Evolutionary conservation across 2,329 filamentous ascomycete species (phyloP).

Genomic region (Didymella segeticola): DNA sequence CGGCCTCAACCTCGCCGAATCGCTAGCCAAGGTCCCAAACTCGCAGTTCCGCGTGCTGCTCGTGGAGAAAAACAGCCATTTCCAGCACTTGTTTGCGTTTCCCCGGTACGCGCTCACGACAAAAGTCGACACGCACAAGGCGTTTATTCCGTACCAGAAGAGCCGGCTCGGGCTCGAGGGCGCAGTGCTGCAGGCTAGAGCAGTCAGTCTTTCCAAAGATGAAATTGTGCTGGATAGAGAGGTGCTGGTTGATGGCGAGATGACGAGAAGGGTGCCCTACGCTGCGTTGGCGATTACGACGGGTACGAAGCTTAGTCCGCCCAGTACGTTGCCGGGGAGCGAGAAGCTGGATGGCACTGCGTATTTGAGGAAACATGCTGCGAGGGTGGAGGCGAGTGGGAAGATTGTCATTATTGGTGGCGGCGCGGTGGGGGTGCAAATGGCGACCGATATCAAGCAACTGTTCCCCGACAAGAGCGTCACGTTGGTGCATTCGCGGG

Average conservation of each 20-base stretch:
- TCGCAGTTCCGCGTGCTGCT: constrained; percentile 60
- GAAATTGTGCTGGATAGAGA: constrained; percentile 50
- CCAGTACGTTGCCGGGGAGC: constrained; percentile 9
- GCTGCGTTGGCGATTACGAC: constrained; percentile 66
- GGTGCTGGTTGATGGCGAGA: constrained; percentile 40
- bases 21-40: constrained; percentile 9
- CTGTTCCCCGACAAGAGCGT: constrained; percentile 64
- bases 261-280: constrained; percentile 53
- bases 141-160: constrained; percentile 65
- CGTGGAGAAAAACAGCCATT: constrained; percentile 66
- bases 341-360: constrained; percentile 31
- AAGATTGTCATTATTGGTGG: constrained; percentile 59
- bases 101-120: constrained; percentile 64
- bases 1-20: constrained; percentile 15
- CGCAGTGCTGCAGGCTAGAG: constrained; percentile 50
- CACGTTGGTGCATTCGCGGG: constrained; percentile 64
- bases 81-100: constrained; percentile 67
- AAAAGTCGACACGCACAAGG: constrained; percentile 62
- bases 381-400: constrained; percentile 58
- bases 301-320: constrained; percentile 51
- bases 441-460: constrained; percentile 66
- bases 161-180: constrained; percentile 28
- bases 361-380: constrained; percentile 50
- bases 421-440: constrained; percentile 67
- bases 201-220: constrained; percentile 46